A percentile compares a stretch with the other conserved stretches of the same genome.
Conservation (phyloP, 2,329 filamentous ascomycete species). For the Botrytis fragariae region DNA sequence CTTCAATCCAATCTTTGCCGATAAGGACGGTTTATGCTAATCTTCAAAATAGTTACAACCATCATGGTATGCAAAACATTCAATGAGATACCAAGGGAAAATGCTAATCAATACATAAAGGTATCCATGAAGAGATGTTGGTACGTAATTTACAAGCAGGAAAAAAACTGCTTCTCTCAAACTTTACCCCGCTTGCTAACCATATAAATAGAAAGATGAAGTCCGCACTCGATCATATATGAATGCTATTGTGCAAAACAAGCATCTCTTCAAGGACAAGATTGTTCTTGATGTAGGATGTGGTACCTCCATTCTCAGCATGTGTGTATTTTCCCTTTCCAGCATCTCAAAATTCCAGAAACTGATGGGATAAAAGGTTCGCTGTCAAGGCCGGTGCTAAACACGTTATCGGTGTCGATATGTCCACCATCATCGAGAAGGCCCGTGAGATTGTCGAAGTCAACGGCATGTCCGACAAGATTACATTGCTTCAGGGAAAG, state of each 20-base stretch:
- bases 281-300: conserved; percentile 96
- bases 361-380: conserved; percentile 62
- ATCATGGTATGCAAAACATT: conserved; percentile 70
- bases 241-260: conserved; percentile 96
- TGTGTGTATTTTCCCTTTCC: conserved; percentile 59
- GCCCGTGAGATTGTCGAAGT: conserved; percentile 88
- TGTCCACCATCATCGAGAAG: conserved; percentile 99
- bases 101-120: conserved; percentile 49
- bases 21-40: conserved; percentile 26
- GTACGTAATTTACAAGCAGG: conserved; percentile 53
- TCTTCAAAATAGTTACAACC: conserved; percentile 72
- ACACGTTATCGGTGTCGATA: conserved; percentile 98
- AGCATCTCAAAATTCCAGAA: background rate
- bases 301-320: conserved; percentile 96
- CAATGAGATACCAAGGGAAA: conserved; percentile 21
- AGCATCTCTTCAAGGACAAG: conserved; percentile 88
- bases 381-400: conserved; percentile 94
- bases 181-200: conserved; percentile 21
- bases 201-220: conserved; percentile 79
- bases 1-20: background rate
- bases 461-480: conserved; percentile 93
- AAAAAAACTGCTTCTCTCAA: conserved; percentile 12
- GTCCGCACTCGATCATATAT: conserved; percentile 95
- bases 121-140: conserved; percentile 98
- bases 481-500: conserved; percentile 97